A percentile compares a stretch with the other conserved stretches of the same genome.
Evolutionary conservation across 768 basidiomycete genomes (phyloP).

Genomic region (Phlebiopsis flavidoalba): DNA sequence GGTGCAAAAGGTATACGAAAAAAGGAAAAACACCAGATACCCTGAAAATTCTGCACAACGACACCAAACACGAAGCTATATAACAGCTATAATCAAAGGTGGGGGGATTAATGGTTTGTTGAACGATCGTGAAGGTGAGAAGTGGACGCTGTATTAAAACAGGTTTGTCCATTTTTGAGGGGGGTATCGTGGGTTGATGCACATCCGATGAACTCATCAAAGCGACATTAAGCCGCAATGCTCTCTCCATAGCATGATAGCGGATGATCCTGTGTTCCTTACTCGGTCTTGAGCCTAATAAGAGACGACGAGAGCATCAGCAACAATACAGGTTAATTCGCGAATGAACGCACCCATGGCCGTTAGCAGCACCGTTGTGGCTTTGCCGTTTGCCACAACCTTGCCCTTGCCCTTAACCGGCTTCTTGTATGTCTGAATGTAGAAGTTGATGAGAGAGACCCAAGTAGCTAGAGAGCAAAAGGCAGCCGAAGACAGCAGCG

Average conservation of each 20-base stretch:
- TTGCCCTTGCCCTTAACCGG: conserved; percentile 35
- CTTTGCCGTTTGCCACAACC: conserved; percentile 33
- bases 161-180: conserved; percentile 9
- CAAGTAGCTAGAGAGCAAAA: conserved; percentile 84
- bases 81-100: background rate
- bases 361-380: conserved; percentile 43
- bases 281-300: conserved; percentile 34
- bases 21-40: background rate
- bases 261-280: conserved; percentile 8
- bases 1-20: background rate
- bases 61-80: background rate
- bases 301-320: background rate
- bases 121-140: background rate
- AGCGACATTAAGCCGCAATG: background rate
- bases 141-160: conserved; percentile 6
- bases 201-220: background rate
- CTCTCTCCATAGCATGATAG: background rate
- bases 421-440: conserved; percentile 80
- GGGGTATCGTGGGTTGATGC: conserved; percentile 8
- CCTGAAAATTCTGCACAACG: conserved; percentile 1
- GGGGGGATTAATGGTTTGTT: background rate
- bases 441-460: conserved; percentile 95
- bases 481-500: conserved; percentile 88
- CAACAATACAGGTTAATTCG: background rate
- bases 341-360: conserved; percentile 23